Evolutionary conservation across 176 grass and related monocot genomes (phyloP), one percentile per base, ranked within the genome.

Genomic region (Raddia distichophylla): DNA sequence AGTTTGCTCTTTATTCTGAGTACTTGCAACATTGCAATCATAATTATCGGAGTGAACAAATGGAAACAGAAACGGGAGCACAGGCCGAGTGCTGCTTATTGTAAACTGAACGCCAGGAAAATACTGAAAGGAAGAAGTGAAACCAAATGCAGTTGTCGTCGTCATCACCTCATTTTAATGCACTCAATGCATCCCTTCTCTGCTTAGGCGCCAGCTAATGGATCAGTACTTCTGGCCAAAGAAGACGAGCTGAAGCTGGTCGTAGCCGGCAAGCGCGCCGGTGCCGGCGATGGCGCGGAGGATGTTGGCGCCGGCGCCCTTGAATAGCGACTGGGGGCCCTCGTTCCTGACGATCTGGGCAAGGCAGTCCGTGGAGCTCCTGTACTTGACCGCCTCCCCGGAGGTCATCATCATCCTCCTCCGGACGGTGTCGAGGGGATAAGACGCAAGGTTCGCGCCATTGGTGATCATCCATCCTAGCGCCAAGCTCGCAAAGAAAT

Each of bases 211-310:
- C 78, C 74, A n/a, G 88, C 78, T 3, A 27, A 27, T 27, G 27
- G 85, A 93, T 4, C 78, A 69, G 7, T 84, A 64, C 79, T 94
- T 94, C 82, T 94, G 89, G 6, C 86, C 92, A 1, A 88, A 78
- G 77, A 95, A 79, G 63, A 95, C 40, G 13, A 86, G 79, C 82
- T 90, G 90, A 64, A 95, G 64, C 27, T 92, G 86, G 57, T 95
- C 93, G 20, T 95, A 95, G 10, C 75, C 83, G 11, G 75, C 74
- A 10, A 85, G 75, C 46, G 63, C 82, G 3, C 60, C 61, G 5
- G 81, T 60, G 1, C 49, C 60, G 13, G 61, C 71, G 19, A 83
- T 83, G n/a, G 81, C 81, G 2, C 81, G 71, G 19, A 83, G 81
- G 60, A 83, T 57, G 50, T 83, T 83, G 37, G 71, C 61, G 35